Percentiles rank a stretch among this genome's conserved stretches.
phyloP scores from a whole-genome alignment of 202 grass and related monocot species.

The Carex sylvatica region DNA sequence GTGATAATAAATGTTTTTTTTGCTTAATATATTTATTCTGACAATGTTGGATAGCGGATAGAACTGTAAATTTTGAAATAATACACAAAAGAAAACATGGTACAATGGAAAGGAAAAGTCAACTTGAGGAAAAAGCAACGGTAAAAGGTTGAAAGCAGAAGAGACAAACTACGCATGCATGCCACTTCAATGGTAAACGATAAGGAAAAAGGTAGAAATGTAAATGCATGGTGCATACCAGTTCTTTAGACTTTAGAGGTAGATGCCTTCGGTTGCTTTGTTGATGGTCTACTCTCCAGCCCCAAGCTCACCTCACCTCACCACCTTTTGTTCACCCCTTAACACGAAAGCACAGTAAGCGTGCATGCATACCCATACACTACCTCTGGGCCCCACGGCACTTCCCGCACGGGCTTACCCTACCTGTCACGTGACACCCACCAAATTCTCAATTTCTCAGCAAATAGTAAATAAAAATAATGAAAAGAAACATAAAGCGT shows the following conservation, averaged over 20 bases:
- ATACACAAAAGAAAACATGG: neutral
- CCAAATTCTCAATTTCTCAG: neutral
- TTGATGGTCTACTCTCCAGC: conserved; percentile 15
- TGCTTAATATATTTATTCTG: neutral
- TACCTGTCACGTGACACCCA: conserved; percentile 25
- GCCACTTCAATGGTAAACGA: neutral
- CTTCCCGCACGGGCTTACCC: neutral
- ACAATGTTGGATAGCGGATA: neutral
- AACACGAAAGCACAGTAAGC: conserved; percentile 22
- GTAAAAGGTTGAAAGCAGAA: neutral
- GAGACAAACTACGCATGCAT: conserved; percentile 13
- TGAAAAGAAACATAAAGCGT: neutral
- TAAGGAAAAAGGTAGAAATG: neutral
- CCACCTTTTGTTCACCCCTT: neutral
- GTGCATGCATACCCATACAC: conserved; percentile 12
- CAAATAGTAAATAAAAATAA: neutral
- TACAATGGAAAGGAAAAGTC: neutral
- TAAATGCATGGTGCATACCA: neutral
- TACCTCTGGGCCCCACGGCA: neutral
- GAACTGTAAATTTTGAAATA: neutral
- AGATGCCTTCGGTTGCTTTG: conserved; percentile 13
- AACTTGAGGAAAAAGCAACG: neutral
- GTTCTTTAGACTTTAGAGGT: conserved; percentile 10
- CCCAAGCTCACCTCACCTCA: conserved; percentile 16
- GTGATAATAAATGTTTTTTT: neutral